Base-by-base conservation (phyloP, 202 grass and related monocot genomes). In the Zizania palustris region DNA sequence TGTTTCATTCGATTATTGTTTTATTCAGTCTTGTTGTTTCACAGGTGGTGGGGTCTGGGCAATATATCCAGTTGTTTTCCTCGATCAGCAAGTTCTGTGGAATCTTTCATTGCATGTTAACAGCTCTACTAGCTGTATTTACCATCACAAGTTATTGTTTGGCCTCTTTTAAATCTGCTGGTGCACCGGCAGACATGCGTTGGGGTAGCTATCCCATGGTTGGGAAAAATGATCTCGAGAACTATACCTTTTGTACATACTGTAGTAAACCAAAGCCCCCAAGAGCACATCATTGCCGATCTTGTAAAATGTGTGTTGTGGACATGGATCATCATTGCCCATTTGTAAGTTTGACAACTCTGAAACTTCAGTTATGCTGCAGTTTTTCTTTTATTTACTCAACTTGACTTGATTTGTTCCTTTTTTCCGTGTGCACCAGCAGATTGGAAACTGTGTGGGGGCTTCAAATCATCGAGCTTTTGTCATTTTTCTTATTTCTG, bases 241-340 rank as follows among this genome's bases (percentile, higher is more conserved):
- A 93, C 75, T 92, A 96, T 72, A 99, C 91, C 0, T 91, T 89
- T 35, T 99, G 96, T 69, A 37, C 65, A 55, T 96, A 95, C 65
- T 99, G 96, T 77, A 80, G 66, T 61, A 99, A 82, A 87, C 96
- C 96, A 39, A 99, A 99, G 74, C 87, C 96, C 18, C 92, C 87
- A 50, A 90, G 92, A 82, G 87, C 96, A 81, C 92, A 99, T 79
- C 96, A 95, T 63, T 99, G 96, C 61, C 89, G 96, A 85, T 99
- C 96, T 41, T 99, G 96, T 80, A 92, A 88, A 92, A 95, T 87
- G 85, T 99, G 96, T 54, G 87, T 99, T 46, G 60, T 95, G 71
- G 92, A 99, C 75, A 99, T 99, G 96, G 96, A 99, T 82, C 96
- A 99, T 83, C 96, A 99, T 75, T 99, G 96, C 79, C 96, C 96